Evolutionary conservation across 2,329 filamentous ascomycete species (phyloP), one percentile per base, ranked within the genome.

Genomic region (Venturia aucupariae): DNA sequence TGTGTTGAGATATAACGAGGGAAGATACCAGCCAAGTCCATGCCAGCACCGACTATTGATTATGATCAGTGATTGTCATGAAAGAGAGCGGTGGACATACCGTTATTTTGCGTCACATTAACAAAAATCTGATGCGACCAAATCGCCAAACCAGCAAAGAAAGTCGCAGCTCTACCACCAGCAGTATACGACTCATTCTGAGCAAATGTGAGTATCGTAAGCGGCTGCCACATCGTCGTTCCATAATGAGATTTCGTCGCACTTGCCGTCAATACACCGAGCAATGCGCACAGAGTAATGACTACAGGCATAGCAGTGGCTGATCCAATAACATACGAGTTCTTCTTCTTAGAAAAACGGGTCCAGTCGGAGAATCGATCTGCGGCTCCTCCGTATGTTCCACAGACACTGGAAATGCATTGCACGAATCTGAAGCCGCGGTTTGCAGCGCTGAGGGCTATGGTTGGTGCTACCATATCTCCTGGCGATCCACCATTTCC

Each of bases 341-440:
- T 39, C 55, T 39, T 60, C 55, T 60, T 39, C 55, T 60, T 60
- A 2, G 55, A 60, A 22, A 60, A 60, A 1, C 55, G 27, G 10
- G 55, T 60, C 55, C 55, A 60, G 13, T 60, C 55, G 22, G 55
- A 60, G 55, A 60, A 60, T 60, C 30, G 30, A n/a, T 60, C 55
- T 2, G 55, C 30, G 11, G 55, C 55, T 38, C 55, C 55, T 22
- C 55, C 55, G 15, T 60, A 60, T 41, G 55, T 60, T 19, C 55
- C 55, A 39, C 55, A 60, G 5, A 60, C 30, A 39, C 55, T 60
- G 30, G 32, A 38, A 30, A 60, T 60, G 17, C 55, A 60, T 17
- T 60, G 55, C 7, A 60, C 38, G 30, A 60, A 60, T 39, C 55
- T 60, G 55, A 60, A 60, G 17, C 32, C 55, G 8, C 55, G 17